Conservation (phyloP, 208 protist genomes). For the Phytomonas sp. region DNA sequence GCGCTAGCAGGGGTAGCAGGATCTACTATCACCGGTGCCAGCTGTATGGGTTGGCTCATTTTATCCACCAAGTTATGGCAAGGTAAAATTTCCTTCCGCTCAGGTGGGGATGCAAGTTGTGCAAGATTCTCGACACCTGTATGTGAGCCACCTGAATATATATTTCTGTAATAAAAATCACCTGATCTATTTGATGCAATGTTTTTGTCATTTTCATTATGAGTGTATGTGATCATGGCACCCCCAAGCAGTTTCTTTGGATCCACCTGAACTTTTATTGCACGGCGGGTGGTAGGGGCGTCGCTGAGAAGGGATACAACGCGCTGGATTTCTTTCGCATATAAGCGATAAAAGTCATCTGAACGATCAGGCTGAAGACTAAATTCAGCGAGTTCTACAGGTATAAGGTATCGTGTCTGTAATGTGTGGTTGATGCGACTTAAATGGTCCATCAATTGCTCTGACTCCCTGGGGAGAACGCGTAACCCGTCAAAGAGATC, state of each 20-base stretch:
- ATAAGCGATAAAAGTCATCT: constrained; percentile 59
- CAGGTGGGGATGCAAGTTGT: not conserved
- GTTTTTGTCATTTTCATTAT: not conserved
- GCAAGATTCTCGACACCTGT: not conserved
- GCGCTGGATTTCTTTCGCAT: constrained; percentile 51
- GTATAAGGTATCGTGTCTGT: constrained; percentile 58
- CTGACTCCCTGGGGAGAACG: constrained; percentile 41
- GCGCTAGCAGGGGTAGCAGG: not conserved
- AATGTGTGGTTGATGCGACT: constrained; percentile 65
- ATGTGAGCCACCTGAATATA: not conserved
- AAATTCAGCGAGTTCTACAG: constrained; percentile 47
- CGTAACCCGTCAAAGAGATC: constrained; percentile 75
- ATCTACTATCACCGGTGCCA: not conserved
- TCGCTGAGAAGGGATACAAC: constrained; percentile 55
- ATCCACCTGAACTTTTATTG: constrained; percentile 65
- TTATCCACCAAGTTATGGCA: not conserved
- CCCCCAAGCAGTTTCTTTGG: constrained; percentile 3
- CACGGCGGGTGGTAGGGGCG: constrained; percentile 16
- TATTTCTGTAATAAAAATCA: not conserved
- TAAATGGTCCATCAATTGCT: constrained; percentile 49
- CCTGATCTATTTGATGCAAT: not conserved
- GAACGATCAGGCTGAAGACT: constrained; percentile 48
- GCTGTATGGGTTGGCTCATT: not conserved
- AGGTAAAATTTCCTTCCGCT: not conserved
- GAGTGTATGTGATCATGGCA: not conserved